Evolutionary conservation across 768 basidiomycete species (phyloP), one percentile per base, ranked within the genome.

Genomic region (Dioszegia aurantiaca): DNA sequence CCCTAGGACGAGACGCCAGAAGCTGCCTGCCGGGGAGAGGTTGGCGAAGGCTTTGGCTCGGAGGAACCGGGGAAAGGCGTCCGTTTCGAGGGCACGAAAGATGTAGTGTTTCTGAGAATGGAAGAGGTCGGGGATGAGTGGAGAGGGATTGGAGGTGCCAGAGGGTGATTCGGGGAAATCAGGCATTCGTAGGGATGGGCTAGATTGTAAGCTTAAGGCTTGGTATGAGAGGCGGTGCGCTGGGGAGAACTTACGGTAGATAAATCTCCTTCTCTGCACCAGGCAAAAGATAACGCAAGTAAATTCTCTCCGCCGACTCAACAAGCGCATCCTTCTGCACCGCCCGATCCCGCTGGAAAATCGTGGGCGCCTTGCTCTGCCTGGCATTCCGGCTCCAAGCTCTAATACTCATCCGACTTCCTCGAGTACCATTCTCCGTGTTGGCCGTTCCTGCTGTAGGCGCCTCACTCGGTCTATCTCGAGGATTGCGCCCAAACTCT

Each of bases 31-130:
- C 17, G 93, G 91, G 1, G 95, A 97, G 53, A 99, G 79, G 77
- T 98, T 99, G 27, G 91, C 90, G 72, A 97, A 98, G n/a, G 93
- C 93, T 79, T 98, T 99, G 1, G 90, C 86, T 59, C 95, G 83
- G 46, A 99, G 80, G 82, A 99, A 98, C 4, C 94, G 83, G 33
- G 79, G 78, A 67, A 78, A 80, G 44, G 75, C 74, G 59, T 80
- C 79, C 77, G 93, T 90, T 70, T 95, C 92, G 86, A 97, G 91
- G 0, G 90, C 89, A 44, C 88, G 84, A 82, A 92, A 94, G 73
- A 90, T 90, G 72, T 94, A 95, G 72, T 95, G 91, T 80, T 98
- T 97, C 80, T 98, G 94, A 0, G 86, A 80, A 74, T 98, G 90
- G 81, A 95, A 98, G 80, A 98, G 87, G 75, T 99, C 95, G 14